Conservation (phyloP, 306 rosid species). For the Dryas alaskensis region DNA sequence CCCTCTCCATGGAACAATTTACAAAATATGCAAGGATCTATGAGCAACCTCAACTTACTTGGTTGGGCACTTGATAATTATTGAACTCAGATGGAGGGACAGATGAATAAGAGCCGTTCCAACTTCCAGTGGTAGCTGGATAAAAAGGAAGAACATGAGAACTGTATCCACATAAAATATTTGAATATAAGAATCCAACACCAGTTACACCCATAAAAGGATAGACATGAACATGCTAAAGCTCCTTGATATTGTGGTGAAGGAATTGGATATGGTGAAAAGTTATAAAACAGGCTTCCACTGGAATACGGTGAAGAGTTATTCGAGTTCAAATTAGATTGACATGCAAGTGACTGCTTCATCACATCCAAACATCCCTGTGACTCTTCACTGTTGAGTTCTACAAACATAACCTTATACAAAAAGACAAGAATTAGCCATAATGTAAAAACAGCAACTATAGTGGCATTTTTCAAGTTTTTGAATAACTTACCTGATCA, state of each 20-base stretch:
- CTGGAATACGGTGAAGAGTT: slow-evolving; percentile 9
- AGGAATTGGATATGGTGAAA: slow-evolving; percentile 21
- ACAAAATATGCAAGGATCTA: not conserved
- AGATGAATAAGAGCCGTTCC: slow-evolving; percentile 19
- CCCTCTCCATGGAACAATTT: not conserved
- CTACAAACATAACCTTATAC: slow-evolving; percentile 53
- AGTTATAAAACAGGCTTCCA: not conserved
- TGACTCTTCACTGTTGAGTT: slow-evolving; percentile 48
- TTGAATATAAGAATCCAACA: not conserved
- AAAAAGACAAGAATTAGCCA: slow-evolving; percentile 13
- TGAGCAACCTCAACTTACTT: slow-evolving; percentile 30
- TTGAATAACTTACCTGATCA: slow-evolving; percentile 39
- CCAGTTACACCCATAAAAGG: not conserved
- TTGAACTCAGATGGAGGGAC: slow-evolving; percentile 3
- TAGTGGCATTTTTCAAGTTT: not conserved
- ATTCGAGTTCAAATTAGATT: slow-evolving; percentile 13
- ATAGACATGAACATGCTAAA: slow-evolving; percentile 24
- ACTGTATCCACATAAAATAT: not conserved
- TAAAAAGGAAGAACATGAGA: slow-evolving; percentile 14
- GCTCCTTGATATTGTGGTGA: slow-evolving; percentile 32
- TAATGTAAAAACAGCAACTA: not conserved
- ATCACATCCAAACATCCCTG: slow-evolving; percentile 50
- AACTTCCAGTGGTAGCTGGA: slow-evolving; percentile 25
- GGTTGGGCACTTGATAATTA: slow-evolving; percentile 25
- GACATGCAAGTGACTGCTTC: slow-evolving; percentile 30